Base-by-base conservation (phyloP, 805 yeast species). In the Tetrapisispora namnaoensis region DNA sequence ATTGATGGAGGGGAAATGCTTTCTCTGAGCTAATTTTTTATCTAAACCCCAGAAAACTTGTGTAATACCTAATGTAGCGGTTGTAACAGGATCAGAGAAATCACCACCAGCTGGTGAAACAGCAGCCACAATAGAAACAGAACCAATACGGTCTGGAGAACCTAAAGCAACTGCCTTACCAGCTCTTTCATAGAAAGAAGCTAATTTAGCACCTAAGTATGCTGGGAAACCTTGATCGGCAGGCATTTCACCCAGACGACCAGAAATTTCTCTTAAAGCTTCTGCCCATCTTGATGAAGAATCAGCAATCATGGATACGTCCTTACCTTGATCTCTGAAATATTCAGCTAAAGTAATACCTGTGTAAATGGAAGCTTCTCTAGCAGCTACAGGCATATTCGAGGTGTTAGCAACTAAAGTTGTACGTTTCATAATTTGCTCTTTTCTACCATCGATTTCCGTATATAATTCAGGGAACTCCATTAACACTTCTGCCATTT, bases 181-280 rank as follows among this genome's bases (percentile, higher is more conserved):
- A 43, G 99, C 99, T 76, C 99, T 88, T 76, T 93, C 99, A 72
- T 93, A 93, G 80, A 93, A 93, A 49, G 98, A 91, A 50, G 99
- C 98, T 63, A 93, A 79, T 69, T 93, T 93, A 47, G 99, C 96
- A 75, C 99, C 99, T 69, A 93, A 78, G 70, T 93, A 93, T 46
- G 99, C 99, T 53, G 99, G 99, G 93, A 90, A 93, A 77, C 99
- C 99, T 77, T 95, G 99, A 74, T 93, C 99, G 53, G 99, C 99
- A 68, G 99, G 99, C 99, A 93, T 93, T 78, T 93, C 99, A 74
- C 99, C 99, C 70, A 93, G 78, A 80, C 99, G 95, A 80, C 99
- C 99, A 47, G 98, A 90, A 69, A 93, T 85, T 79, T 93, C 99
- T 83, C 99, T 90, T 68, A 93, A 79, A 53, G 99, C 99, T 77